Evolutionary conservation across 306 rosid species (phyloP).

Genomic region (Hylodesmum podocarpum): DNA sequence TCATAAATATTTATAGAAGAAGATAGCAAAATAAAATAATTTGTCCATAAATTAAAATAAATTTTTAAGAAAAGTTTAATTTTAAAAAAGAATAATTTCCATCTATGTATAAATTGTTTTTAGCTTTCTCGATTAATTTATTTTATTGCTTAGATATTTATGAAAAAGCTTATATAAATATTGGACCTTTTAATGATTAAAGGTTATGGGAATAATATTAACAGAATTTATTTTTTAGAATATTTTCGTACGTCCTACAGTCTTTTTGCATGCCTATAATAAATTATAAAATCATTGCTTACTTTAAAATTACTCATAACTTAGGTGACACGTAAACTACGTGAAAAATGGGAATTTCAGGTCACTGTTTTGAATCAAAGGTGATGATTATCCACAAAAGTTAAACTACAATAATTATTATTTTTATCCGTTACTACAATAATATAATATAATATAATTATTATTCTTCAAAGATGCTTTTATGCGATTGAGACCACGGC

Average conservation of each 20-base stretch:
- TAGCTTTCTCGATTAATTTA: too few species aligned
- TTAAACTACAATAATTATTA: conserved; percentile 14
- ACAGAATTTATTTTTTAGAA: neutral
- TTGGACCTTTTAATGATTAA: neutral
- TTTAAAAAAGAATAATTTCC: too few species aligned
- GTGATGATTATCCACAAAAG: conserved; percentile 44
- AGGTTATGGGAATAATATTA: neutral
- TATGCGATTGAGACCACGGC: conserved; percentile 30
- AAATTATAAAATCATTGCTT: neutral
- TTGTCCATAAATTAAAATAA: too few species aligned
- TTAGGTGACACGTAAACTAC: neutral
- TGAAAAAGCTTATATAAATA: too few species aligned
- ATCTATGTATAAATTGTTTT: too few species aligned
- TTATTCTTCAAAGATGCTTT: conserved; percentile 45
- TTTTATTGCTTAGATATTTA: too few species aligned
- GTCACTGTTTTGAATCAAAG: neutral
- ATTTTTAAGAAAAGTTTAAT: too few species aligned
- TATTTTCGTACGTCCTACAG: neutral
- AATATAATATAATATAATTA: neutral
- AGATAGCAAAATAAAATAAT: too few species aligned
- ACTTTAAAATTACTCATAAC: neutral
- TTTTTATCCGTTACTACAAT: neutral
- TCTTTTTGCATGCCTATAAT: neutral
- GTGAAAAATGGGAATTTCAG: neutral
- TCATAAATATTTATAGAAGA: too few species aligned